Evolutionary conservation across 257 asterid genomes (phyloP).

Genomic region (Mentha longifolia): DNA sequence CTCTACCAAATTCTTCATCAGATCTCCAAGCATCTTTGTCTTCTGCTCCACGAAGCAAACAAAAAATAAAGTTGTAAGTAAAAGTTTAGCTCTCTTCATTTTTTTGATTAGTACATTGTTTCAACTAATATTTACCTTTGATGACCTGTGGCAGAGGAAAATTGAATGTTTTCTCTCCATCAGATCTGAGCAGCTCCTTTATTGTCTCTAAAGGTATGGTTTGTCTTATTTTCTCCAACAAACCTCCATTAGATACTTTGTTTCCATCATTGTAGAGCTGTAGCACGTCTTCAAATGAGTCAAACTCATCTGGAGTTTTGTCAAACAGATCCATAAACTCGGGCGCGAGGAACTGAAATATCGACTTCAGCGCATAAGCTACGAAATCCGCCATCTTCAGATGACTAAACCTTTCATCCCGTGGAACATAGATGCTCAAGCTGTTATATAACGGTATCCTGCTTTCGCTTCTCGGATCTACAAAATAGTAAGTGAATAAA

Average conservation of each 20-base stretch:
- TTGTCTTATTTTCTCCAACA: constrained; percentile 47
- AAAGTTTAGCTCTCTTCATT: constrained; percentile 3
- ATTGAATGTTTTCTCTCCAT: constrained; percentile 58
- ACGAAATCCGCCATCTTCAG: constrained; percentile 76
- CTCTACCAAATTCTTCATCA: constrained; percentile 79
- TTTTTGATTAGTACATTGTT: background rate
- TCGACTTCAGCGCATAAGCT: constrained; percentile 67
- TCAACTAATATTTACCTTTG: constrained; percentile 45
- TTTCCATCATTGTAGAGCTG: constrained; percentile 63
- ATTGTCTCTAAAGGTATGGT: constrained; percentile 59
- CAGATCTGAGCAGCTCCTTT: constrained; percentile 66
- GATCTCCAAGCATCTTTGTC: constrained; percentile 73
- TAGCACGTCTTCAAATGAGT: constrained; percentile 67
- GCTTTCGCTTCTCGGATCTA: constrained; percentile 75
- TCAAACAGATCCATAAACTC: constrained; percentile 67
- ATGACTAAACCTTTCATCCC: constrained; percentile 81
- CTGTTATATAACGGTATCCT: constrained; percentile 56
- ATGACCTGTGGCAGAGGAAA: constrained; percentile 72
- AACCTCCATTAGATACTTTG: constrained; percentile 43
- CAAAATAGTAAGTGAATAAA: background rate
- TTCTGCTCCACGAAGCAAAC: constrained; percentile 42
- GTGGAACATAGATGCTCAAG: constrained; percentile 71
- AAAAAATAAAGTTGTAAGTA: background rate
- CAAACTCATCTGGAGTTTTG: constrained; percentile 67
- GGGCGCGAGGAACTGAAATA: constrained; percentile 64